Conservation (phyloP, 805 yeast species). For the Danielozyma ontarioensis region DNA sequence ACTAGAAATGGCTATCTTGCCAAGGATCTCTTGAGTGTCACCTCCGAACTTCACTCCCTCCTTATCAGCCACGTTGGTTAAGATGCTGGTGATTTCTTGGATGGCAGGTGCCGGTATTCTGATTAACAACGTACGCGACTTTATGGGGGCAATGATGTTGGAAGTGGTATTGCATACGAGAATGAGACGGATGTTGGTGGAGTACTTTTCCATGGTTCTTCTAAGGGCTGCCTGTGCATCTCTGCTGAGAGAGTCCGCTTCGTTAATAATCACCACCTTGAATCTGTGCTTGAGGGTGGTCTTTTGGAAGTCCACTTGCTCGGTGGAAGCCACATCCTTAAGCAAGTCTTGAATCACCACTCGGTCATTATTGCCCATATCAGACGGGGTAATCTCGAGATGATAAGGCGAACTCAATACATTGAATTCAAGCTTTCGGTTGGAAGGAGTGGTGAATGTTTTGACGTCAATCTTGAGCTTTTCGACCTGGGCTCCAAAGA, state of each 20-base stretch:
- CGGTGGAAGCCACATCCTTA: constrained; percentile 92
- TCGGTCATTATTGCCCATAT: constrained; percentile 93
- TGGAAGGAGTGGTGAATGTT: constrained; percentile 67
- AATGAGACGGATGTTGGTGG: constrained; percentile 78
- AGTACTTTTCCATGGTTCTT: constrained; percentile 94
- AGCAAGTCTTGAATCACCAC: constrained; percentile 90
- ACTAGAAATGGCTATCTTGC: constrained; percentile 48
- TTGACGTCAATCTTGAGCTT: constrained; percentile 83
- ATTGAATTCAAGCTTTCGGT: constrained; percentile 81
- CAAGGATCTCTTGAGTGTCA: constrained; percentile 36
- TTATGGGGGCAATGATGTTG: constrained; percentile 88
- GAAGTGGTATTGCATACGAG: constrained; percentile 87
- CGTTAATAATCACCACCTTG: constrained; percentile 82
- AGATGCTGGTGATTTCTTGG: constrained; percentile 52
- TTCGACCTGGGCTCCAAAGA: constrained; percentile 80
- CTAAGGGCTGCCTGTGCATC: constrained; percentile 96
- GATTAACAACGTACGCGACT: constrained; percentile 85
- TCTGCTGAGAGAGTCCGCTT: constrained; percentile 82
- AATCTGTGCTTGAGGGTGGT: constrained; percentile 49
- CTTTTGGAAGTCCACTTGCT: constrained; percentile 78
- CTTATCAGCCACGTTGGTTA: constrained; percentile 49
- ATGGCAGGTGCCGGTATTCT: constrained; percentile 77
- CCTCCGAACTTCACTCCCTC: constrained; percentile 46
- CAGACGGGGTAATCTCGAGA: constrained; percentile 92
- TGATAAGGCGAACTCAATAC: constrained; percentile 90